Conservation (phyloP, 2,329 filamentous ascomycete species). For the Cadophora luteo-olivacea region DNA sequence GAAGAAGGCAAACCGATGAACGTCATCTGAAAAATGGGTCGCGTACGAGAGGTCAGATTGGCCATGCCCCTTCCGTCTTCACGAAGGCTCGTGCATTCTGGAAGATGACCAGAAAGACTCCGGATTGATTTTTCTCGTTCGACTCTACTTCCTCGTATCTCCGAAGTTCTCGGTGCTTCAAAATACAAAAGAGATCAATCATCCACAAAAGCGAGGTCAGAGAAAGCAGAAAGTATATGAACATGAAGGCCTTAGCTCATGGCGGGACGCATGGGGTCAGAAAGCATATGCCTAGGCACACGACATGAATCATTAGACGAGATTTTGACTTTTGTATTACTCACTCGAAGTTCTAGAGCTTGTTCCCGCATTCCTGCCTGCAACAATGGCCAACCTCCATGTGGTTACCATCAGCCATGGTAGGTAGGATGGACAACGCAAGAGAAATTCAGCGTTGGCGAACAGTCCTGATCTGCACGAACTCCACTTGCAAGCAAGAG, state of each 20-base stretch:
- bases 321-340: conserved; percentile 12
- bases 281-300: neutral
- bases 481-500: neutral
- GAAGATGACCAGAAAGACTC: neutral
- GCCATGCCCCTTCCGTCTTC: neutral
- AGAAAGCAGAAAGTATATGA: neutral
- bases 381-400: neutral
- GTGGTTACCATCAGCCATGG: too few relatives aligned
- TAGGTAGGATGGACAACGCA: too few relatives aligned
- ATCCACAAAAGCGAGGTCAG: neutral
- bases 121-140: neutral
- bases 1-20: neutral
- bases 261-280: too few relatives aligned
- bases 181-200: neutral
- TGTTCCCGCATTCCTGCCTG: neutral
- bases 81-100: neutral
- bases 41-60: neutral
- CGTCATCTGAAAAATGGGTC: neutral
- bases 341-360: neutral
- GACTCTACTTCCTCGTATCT: neutral
- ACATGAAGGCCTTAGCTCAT: too few relatives aligned
- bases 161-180: neutral
- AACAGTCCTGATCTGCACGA: neutral
- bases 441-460: too few relatives aligned
- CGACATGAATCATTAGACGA: conserved; percentile 6